Base-by-base conservation (phyloP, 2,329 filamentous ascomycete genomes). In the Aspergillus proliferans region DNA sequence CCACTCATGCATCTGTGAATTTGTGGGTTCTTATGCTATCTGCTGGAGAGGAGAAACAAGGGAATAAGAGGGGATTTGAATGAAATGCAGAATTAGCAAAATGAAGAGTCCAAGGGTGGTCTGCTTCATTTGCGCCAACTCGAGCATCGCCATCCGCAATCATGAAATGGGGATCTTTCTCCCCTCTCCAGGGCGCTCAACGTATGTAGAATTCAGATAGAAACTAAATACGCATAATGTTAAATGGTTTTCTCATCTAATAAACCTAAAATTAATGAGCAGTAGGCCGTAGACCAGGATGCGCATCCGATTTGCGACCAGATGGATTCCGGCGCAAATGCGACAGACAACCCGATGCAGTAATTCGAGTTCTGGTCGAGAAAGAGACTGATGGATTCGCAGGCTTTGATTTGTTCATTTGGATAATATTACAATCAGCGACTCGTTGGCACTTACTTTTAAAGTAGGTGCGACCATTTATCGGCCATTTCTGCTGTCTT, bases 1-100 rank as follows among this genome's bases (percentile, higher is more conserved):
- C 54, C 54, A 55, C 47, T 58, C 50, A 58, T 54, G 45, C 53
- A 10, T 8, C 51, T 53, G 51, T 56, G n/a, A 42, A 19, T 26
- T 47, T 48, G 38, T 41, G 42, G 42, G 36, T 41, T 49, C 19
- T 49, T 43, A 34, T 36, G 14, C 14, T 38, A n/a, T 38, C 34
- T 38, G 26, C 34, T 38, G 34, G 34, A 38, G 34, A 38, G 26
- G 14, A 38, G 34, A 38, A 38, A 38, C 38, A 19, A 40, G 4
- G 19, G 19, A 19, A 40, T 15, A 22, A 40, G 38, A 21, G 38
- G 38, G 19, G 38, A 40, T 30, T 30, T 4, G 26, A 12, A 30
- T 30, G 26, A 30, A 30, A 30, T 30, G 26, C 26, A 12, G 26
- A 12, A 12, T 30, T 30, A 9, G 26, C 26, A 30, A 30, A 30